phyloP scores from a whole-genome alignment of 2,329 filamentous ascomycete genomes.

The Calcarisporium arbuscula region DNA sequence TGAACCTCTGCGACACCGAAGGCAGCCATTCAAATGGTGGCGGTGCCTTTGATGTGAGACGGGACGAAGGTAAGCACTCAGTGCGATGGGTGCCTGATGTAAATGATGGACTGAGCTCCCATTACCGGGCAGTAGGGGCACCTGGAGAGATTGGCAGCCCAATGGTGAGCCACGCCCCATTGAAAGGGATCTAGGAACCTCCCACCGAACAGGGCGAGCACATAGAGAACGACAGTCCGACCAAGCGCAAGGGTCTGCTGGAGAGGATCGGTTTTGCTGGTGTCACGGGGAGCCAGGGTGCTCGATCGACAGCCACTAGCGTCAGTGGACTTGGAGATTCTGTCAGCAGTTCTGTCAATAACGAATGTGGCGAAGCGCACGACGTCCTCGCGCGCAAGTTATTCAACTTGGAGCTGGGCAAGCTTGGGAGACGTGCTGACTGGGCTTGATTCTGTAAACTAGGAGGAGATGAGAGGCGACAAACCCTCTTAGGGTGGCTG shows the following conservation, averaged over 20 bases:
- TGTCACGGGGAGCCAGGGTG: conserved; percentile 61
- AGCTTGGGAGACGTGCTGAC: no score
- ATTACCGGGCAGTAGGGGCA: conserved; percentile 43
- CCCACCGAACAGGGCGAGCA: conserved; percentile 9
- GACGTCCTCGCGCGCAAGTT: no score
- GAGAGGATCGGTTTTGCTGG: conserved; percentile 10
- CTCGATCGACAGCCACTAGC: no score
- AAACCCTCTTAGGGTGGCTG: no score
- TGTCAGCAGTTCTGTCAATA: no score
- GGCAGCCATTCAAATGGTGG: conserved; percentile 82
- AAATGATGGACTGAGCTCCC: conserved; percentile 32
- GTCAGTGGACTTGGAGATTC: no score
- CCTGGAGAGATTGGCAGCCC: conserved; percentile 69
- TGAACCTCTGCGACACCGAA: conserved; percentile 85
- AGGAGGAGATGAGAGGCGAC: no score
- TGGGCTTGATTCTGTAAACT: no score
- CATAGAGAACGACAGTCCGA: conserved; percentile 10
- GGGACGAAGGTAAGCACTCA: conserved; percentile 36
- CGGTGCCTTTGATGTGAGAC: conserved; percentile 71
- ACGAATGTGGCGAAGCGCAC: no score
- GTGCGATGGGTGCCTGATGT: conserved; percentile 53
- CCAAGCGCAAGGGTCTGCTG: conserved; percentile 11
- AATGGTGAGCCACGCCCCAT: conserved; percentile 36
- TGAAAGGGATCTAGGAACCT: conserved; percentile 28
- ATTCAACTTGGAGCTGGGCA: no score